Base-by-base conservation (phyloP, 148 eudicot genomes). In the Suaeda aralocaspica region DNA sequence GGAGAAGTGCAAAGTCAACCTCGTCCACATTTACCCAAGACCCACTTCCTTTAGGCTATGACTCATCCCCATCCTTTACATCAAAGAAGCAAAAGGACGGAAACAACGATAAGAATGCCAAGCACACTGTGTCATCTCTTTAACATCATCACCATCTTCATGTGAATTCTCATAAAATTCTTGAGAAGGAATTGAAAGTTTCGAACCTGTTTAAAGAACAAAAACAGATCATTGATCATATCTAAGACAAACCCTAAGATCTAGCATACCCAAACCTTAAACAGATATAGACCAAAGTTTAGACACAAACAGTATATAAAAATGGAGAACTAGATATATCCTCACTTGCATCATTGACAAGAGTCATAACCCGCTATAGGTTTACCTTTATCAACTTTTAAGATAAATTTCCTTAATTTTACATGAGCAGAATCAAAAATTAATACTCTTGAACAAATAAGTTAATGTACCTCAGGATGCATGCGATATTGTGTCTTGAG, bases 1-100 rank as follows among this genome's bases (percentile, higher is more conserved):
- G 55, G 61, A 85, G 82, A 15, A 94, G 87, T 66, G 74, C 97
- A 81, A 94, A 94, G 66, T 89, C 92, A 73, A 86, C 97, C 85
- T 91, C 99, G 67, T 94, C 97, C 46, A 66, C 83, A 79, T 94
- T 94, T 29, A 82, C 76, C 86, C 81, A 86, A 73, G 93, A 89
- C 19, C 93, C 89, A 76, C 86, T 89, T 53, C 88, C 92, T 18
- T 70, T 77, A 45, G 93, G 93, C 71, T 80, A 84, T 33, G 84
- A 80, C 72, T 91, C 96, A 33, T 78, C 67, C 50, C 99, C 91
- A 61, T 94, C 97, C n/a, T 86, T 90, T 72, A 89, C 64, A 64
- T 94, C 97, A 76, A 94, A 94, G 80, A 94, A 94, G 84, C 97
- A 91, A 82, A 94, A 5, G 99, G 99, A 59, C 97, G 96, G 78